These are phyloP conservation scores for Hemisphaericaspora lyxosophila DNA, from an alignment of 1,139 yeast species.

Conservation along the genomic window DNA sequence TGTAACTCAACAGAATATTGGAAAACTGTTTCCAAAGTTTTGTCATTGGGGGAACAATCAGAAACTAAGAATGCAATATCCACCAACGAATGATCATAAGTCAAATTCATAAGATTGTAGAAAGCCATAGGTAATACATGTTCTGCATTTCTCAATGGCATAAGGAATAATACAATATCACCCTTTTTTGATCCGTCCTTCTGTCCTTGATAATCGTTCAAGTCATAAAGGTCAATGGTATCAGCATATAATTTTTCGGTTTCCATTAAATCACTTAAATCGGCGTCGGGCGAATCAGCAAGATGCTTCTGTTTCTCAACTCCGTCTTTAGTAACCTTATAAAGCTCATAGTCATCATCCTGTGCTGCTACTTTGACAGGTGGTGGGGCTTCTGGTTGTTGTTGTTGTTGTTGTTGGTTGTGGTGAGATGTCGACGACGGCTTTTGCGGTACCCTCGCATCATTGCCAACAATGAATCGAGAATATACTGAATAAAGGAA, in stretches of 20 bases:
- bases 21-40: conserved; percentile 65
- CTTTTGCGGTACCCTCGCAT: conserved; percentile 3
- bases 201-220: conserved; percentile 56
- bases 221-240: conserved; percentile 60
- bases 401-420: conserved; percentile 5
- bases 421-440: not conserved
- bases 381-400: conserved; percentile 2
- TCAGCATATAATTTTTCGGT: conserved; percentile 25
- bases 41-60: conserved; percentile 77
- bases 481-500: conserved; percentile 13
- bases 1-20: conserved; percentile 68
- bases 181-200: conserved; percentile 53
- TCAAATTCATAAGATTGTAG: conserved; percentile 78
- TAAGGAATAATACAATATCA: conserved; percentile 67
- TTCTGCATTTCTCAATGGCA: conserved; percentile 84
- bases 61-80: conserved; percentile 85
- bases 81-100: conserved; percentile 77
- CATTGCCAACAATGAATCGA: conserved; percentile 4
- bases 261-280: conserved; percentile 7
- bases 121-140: conserved; percentile 79
- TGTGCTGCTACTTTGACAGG: not conserved
- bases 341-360: conserved; percentile 24
- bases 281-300: conserved; percentile 5
- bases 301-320: conserved; percentile 18
- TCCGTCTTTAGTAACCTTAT: conserved; percentile 42